phyloP scores from a whole-genome alignment of 495 filamentous ascomycete genomes.

The Aspergillus indologenus region DNA sequence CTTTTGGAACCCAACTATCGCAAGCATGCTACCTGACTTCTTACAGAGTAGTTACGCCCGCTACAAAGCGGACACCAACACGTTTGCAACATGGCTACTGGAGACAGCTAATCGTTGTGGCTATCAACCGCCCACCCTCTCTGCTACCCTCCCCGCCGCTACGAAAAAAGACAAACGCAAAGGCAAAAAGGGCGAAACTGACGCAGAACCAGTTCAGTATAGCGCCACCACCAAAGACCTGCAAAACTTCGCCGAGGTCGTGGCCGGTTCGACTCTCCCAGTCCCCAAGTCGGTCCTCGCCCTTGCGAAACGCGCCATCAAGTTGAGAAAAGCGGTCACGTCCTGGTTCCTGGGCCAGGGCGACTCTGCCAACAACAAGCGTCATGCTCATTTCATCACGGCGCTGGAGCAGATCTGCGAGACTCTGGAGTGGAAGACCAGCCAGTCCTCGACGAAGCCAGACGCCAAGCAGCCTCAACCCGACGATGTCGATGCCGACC shows the following conservation, averaged over 20 bases:
- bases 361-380: constrained; percentile 18
- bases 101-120: constrained; percentile 39
- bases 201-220: constrained; percentile 21
- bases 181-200: constrained; percentile 17
- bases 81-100: constrained; percentile 49
- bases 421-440: constrained; percentile 27
- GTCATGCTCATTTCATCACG: constrained; percentile 30
- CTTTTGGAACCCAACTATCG: too few species aligned
- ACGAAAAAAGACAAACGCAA: constrained; percentile 21
- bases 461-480: constrained; percentile 16
- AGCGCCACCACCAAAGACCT: constrained; percentile 25
- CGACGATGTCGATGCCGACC: constrained; percentile 17
- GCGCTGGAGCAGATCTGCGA: constrained; percentile 28
- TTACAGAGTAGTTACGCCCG: constrained; percentile 41
- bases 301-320: constrained; percentile 29
- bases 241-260: constrained; percentile 28
- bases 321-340: constrained; percentile 29
- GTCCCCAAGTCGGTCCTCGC: constrained; percentile 26
- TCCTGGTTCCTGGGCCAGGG: constrained; percentile 31
- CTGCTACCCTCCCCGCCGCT: constrained; percentile 12
- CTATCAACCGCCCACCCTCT: constrained; percentile 23
- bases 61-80: constrained; percentile 50
- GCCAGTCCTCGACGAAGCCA: constrained; percentile 13
- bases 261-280: constrained; percentile 24
- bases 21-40: constrained; percentile 28